Percentiles rank a stretch among this genome's conserved stretches.
These are phyloP conservation scores for Hemisphaericaspora xylofermentans DNA, from an alignment of 1,139 yeast species.

Conservation along the genomic window DNA sequence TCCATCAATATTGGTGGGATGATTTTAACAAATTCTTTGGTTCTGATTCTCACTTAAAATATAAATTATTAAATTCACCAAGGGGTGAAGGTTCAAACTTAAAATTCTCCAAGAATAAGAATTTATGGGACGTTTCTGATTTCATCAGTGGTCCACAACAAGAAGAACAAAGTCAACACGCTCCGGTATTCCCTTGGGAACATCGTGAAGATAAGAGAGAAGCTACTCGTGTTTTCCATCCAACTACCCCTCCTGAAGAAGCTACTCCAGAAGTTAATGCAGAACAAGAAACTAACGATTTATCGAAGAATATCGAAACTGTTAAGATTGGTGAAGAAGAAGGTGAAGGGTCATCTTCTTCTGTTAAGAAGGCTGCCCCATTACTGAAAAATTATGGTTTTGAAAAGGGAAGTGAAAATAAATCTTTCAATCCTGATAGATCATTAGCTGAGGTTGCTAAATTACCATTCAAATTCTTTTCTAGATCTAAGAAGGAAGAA, in stretches of 20 bases:
- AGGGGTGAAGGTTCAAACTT: slow-evolving; percentile 40
- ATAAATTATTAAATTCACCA: slow-evolving; percentile 17
- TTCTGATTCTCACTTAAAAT: slow-evolving; percentile 14
- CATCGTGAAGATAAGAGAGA: slow-evolving; percentile 19
- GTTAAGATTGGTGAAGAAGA: slow-evolving; percentile 7
- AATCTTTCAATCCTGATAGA: slow-evolving; percentile 23
- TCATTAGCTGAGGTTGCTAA: slow-evolving; percentile 27
- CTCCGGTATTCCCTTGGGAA: slow-evolving; percentile 50
- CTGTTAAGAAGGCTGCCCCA: slow-evolving; percentile 5
- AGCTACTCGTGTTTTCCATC: slow-evolving; percentile 23
- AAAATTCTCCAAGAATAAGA: slow-evolving; percentile 27
- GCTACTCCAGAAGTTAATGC: neutral
- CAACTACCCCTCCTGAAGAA: slow-evolving; percentile 18
- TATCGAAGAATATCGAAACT: slow-evolving; percentile 11
- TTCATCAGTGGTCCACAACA: slow-evolving; percentile 3
- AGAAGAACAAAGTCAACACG: slow-evolving; percentile 12
- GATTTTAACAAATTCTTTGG: slow-evolving; percentile 26
- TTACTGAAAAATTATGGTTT: slow-evolving; percentile 14
- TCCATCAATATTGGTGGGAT: slow-evolving; percentile 40
- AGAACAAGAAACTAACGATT: slow-evolving; percentile 7
- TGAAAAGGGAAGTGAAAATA: slow-evolving; percentile 10
- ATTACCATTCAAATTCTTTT: slow-evolving; percentile 24
- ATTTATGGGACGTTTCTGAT: slow-evolving; percentile 26
- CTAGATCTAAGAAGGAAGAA: slow-evolving; percentile 15
- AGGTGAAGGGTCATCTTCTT: neutral